Evolutionary conservation across 176 grass and related monocot genomes (phyloP), one percentile per base, ranked within the genome.

Genomic region (Elymus sibiricus): DNA sequence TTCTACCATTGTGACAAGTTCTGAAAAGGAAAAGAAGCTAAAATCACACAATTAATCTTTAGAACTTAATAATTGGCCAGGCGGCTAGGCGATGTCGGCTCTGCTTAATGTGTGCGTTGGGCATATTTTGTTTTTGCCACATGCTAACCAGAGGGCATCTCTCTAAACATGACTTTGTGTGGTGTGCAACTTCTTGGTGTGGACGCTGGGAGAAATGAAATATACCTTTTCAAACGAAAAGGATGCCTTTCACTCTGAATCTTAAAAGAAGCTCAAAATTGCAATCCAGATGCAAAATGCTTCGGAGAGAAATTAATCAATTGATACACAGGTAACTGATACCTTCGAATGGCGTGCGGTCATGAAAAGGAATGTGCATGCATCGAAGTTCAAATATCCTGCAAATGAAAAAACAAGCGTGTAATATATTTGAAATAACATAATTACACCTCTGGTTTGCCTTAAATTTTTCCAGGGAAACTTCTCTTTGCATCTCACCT

Each of bases 321-420:
- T 2, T 21, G 49, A 31, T 75, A 21, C 25, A 28, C 26, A 28
- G 11, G 82, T 22, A 72, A 16, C 10, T 82, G 32, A 53, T 87
- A 92, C 92, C 92, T 90, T 94, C 84, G 28, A 94, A 94, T 85
- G 92, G 81, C 0, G 87, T 92, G 58, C 92, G 87, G 43, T 94
- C 90, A 21, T 85, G 87, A 53, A 94, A 81, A 61, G 92, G 92
- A 82, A 94, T 78, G 40, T 94, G 92, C 89, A 94, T 68, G 87
- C 90, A 90, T 74, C 90, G 82, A 53, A 94, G 80, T 83, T 94
- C 90, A 82, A 94, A 94, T 74, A 92, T 89, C 90, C 92, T 94
- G 72, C 46, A 79, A 84, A 69, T 21, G 15, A 55, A 67, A 27
- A 6, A 79, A 25, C 34, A 84, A 28, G 32, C 34, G 35, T 69